A percentile compares a stretch with the other conserved stretches of the same genome.
phyloP scores from a whole-genome alignment of 2,329 filamentous ascomycete species.

The Aphanocladium album region DNA sequence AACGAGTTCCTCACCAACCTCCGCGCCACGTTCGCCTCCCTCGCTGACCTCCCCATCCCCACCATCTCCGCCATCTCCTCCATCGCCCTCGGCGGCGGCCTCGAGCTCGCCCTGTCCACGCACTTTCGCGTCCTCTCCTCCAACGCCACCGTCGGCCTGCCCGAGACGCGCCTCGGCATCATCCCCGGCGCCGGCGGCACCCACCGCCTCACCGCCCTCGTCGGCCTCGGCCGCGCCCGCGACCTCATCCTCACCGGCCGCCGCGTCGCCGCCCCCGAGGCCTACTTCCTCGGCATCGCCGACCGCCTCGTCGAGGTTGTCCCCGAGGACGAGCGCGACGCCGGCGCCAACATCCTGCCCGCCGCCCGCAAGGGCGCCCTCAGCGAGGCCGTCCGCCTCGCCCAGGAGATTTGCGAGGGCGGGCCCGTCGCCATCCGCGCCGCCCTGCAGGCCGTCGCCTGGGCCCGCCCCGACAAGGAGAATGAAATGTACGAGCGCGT shows the following conservation, averaged over 20 bases:
- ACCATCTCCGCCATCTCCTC: slow-evolving; percentile 86
- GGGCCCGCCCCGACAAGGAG: slow-evolving; percentile 71
- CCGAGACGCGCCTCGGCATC: slow-evolving; percentile 89
- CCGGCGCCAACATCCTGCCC: slow-evolving; percentile 40
- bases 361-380: slow-evolving; percentile 64
- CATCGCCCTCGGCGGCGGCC: slow-evolving; percentile 82
- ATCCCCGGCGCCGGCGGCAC: slow-evolving; percentile 94
- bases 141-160: slow-evolving; percentile 72
- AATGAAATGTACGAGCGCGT: slow-evolving; percentile 82
- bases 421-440: slow-evolving; percentile 79
- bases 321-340: slow-evolving; percentile 45
- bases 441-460: slow-evolving; percentile 71
- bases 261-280: slow-evolving; percentile 75
- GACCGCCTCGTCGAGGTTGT: slow-evolving; percentile 83
- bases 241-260: slow-evolving; percentile 88
- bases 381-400: slow-evolving; percentile 71
- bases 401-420: slow-evolving; percentile 81
- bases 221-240: slow-evolving; percentile 76
- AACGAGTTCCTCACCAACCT: slow-evolving; percentile 71
- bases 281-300: slow-evolving; percentile 85
- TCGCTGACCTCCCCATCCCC: slow-evolving; percentile 75
- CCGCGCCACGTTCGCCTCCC: slow-evolving; percentile 66
- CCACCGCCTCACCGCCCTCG: slow-evolving; percentile 74
- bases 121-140: slow-evolving; percentile 84
- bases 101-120: slow-evolving; percentile 87